Base-by-base conservation (phyloP, 1,284 basidiomycete species). In the Agaricales sp. region DNA sequence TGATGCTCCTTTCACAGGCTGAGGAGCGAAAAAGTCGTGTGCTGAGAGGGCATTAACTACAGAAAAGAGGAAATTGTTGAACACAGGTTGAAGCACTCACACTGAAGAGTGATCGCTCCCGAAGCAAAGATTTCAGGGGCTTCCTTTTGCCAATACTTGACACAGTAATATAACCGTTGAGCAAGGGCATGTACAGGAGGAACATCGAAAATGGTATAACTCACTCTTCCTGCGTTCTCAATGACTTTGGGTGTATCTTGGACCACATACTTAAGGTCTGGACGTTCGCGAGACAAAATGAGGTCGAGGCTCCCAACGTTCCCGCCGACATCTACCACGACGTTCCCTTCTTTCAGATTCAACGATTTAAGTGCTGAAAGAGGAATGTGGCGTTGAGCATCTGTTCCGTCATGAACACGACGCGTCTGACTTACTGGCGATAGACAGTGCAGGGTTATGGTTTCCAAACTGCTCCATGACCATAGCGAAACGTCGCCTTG, bases 251-350 rank as follows among this genome's bases (percentile, higher is more conserved):
- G 44, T 6, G 23, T 8, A 18, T 45, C 44, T n/a, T 45, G 44
- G 11, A 45, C 44, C 11, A 45, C 44, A 26, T 26, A 22, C 18
- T 21, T 22, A 6, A 45, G 20, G 12, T 22, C 4, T 18, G 44
- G 44, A 18, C 4, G 18, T 21, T 23, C 4, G 6, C 18, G 4
- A 4, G 24, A 14, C 20, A 45, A 18, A 11, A 26, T 13, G 4
- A 24, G 18, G 4, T 8, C 23, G 20, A 45, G 12, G 23, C 4
- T 13, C 21, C 44, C 44, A 21, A 26, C 14, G 18, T 13, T 23
- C 6, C 44, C 44, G 4, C 44, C 44, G 4, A 45, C 24, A 45
- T 45, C 44, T 8, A 26, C 44, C 12, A 45, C 44, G 4, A 20
- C 6, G 18, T 6, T 6, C 8, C 18, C 19, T 20, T 41, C 39